Evolutionary conservation across 495 filamentous ascomycete species (phyloP).

Genomic region (Hypoxylon fragiforme): DNA sequence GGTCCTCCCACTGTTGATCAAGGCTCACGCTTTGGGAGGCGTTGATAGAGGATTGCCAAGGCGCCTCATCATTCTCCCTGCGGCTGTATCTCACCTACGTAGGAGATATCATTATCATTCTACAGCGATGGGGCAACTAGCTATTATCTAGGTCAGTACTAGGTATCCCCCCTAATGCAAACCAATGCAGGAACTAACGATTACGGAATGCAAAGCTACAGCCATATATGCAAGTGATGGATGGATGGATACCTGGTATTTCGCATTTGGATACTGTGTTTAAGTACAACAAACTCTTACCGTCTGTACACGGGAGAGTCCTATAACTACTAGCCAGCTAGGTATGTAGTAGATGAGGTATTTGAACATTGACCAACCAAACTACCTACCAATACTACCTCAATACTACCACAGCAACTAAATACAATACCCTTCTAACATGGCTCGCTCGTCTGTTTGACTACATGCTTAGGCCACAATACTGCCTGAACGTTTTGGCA

Average conservation of each 20-base stretch:
- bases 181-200: neutral
- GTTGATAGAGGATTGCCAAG: constrained; percentile 8
- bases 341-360: no score
- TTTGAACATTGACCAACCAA: no score
- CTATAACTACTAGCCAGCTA: no score
- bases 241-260: no score
- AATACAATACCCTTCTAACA: no score
- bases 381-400: no score
- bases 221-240: no score
- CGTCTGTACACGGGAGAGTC: no score
- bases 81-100: constrained; percentile 13
- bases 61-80: constrained; percentile 11
- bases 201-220: constrained; percentile 6
- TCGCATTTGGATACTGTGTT: no score
- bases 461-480: constrained; percentile 5
- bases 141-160: no score
- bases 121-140: constrained; percentile 5
- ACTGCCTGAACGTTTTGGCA: constrained; percentile 4
- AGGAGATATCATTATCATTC: constrained; percentile 7
- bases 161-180: neutral
- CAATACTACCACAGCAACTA: no score
- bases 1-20: neutral
- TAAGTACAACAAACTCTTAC: no score
- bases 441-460: constrained; percentile 23
- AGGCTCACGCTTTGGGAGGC: neutral